Evolutionary conservation across 805 yeast genomes (phyloP).

Genomic region (Metschnikowia anglica): DNA sequence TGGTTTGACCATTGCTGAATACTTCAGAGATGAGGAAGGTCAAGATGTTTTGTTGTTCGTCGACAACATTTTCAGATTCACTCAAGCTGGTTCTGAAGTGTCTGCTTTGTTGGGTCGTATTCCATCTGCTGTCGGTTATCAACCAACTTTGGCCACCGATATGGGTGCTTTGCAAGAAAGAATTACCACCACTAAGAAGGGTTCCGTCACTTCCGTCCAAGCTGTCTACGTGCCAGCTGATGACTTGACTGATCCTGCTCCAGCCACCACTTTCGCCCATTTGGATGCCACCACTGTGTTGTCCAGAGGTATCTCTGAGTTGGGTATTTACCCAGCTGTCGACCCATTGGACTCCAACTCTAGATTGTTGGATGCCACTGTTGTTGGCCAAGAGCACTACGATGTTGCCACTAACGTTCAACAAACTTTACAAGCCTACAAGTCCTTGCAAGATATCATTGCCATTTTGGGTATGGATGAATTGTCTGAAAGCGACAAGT

Average conservation of each 20-base stretch:
- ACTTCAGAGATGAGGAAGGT: constrained; percentile 99
- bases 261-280: constrained; percentile 99
- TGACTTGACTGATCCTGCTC: constrained; percentile 99
- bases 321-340: constrained; percentile 99
- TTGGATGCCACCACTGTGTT: constrained; percentile 99
- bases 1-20: constrained; percentile 99
- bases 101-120: constrained; percentile 99
- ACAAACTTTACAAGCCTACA: constrained; percentile 99
- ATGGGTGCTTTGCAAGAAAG: constrained; percentile 99
- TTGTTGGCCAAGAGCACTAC: constrained; percentile 99
- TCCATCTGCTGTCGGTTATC: constrained; percentile 99
- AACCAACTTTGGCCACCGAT: constrained; percentile 99
- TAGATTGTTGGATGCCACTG: constrained; percentile 94
- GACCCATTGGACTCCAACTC: constrained; percentile 99
- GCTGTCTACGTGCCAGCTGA: constrained; percentile 99
- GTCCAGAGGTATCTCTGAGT: constrained; percentile 99
- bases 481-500: constrained; percentile 96
- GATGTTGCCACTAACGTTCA: constrained; percentile 92
- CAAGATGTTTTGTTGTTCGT: constrained; percentile 99
- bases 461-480: constrained; percentile 99
- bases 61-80: constrained; percentile 99
- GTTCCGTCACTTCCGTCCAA: constrained; percentile 99
- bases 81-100: constrained; percentile 99
- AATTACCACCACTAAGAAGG: constrained; percentile 99
- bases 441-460: constrained; percentile 99